Evolutionary conservation across 345 rosid species (phyloP).

Genomic region (Citrus trifoliata): DNA sequence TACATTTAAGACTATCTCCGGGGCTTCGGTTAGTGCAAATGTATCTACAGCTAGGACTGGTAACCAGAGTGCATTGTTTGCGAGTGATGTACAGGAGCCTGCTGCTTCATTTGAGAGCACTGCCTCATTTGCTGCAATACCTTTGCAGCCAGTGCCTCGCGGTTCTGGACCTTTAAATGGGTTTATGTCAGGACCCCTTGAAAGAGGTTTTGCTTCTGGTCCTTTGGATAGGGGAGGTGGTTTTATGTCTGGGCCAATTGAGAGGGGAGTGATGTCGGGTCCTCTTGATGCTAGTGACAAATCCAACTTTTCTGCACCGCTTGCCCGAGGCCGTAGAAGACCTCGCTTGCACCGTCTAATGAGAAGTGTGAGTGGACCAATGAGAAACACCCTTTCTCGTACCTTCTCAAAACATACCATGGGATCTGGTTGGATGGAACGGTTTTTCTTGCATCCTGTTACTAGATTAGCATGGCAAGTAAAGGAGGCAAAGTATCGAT

Average conservation of each 20-base stretch:
- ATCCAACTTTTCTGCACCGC: slow-evolving; percentile 95
- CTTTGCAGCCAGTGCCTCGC: slow-evolving; percentile 90
- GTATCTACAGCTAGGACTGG: slow-evolving; percentile 94
- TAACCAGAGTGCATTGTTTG: slow-evolving; percentile 64
- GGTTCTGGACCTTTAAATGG: slow-evolving; percentile 85
- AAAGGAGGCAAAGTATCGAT: slow-evolving; percentile 61
- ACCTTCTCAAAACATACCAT: slow-evolving; percentile 80
- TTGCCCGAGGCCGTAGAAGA: slow-evolving; percentile 59
- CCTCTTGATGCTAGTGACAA: slow-evolving; percentile 80
- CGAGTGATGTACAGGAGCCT: slow-evolving; percentile 76
- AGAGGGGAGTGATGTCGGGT: slow-evolving; percentile 94
- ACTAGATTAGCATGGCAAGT: slow-evolving; percentile 66
- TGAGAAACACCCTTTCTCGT: slow-evolving; percentile 69
- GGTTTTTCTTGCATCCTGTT: slow-evolving; percentile 72
- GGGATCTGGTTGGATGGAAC: slow-evolving; percentile 74
- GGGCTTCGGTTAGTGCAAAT: slow-evolving; percentile 98
- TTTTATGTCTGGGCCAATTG: slow-evolving; percentile 95
- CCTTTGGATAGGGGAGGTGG: slow-evolving; percentile 81
- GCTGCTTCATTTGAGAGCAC: slow-evolving; percentile 98
- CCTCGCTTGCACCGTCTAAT: slow-evolving; percentile 65
- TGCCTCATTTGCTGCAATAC: slow-evolving; percentile 84
- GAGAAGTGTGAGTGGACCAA: slow-evolving; percentile 93
- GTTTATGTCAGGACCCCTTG: slow-evolving; percentile 94
- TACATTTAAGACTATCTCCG: slow-evolving; percentile 89
- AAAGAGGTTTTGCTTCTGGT: slow-evolving; percentile 89